These are phyloP conservation scores for Cichorium intybus DNA, from an alignment of 140 eudicot genomes.

Conservation along the genomic window DNA sequence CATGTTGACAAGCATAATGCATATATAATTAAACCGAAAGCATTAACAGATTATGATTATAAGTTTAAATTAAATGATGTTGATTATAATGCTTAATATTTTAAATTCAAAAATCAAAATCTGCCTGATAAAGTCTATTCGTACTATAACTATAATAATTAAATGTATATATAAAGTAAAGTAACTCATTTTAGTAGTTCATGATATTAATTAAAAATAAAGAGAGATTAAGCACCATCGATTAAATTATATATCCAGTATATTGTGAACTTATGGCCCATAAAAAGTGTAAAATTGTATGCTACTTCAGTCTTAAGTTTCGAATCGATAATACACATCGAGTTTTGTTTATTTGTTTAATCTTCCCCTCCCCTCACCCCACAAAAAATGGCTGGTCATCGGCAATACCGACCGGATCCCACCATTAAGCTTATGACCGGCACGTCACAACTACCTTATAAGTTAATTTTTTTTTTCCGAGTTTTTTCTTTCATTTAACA, in stretches of 20 bases:
- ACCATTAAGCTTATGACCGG: no score
- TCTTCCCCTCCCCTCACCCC: no score
- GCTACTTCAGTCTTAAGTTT: conserved; percentile 24
- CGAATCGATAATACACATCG: conserved; percentile 8
- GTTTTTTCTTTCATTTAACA: no score
- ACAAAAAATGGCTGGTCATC: no score
- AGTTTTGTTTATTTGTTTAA: not conserved
- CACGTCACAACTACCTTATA: no score
- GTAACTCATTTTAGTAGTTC: conserved; percentile 12
- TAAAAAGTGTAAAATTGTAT: conserved; percentile 14
- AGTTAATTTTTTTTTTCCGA: no score
- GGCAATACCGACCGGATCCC: no score
- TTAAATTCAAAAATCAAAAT: conserved; percentile 1
- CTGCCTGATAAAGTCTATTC: conserved; percentile 29
- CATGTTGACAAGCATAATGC: conserved; percentile 10
- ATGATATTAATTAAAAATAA: not conserved
- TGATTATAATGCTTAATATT: conserved; percentile 16
- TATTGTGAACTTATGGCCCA: conserved; percentile 23
- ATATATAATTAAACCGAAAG: conserved; percentile 16
- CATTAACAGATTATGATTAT: conserved; percentile 18
- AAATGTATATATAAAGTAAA: conserved; percentile 16
- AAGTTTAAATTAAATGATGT: conserved; percentile 15
- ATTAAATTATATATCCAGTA: conserved; percentile 6
- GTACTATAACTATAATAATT: conserved; percentile 16
- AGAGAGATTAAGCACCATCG: conserved; percentile 9